Base-by-base conservation (phyloP, 169 alveolate genomes). In the Eimeria falciformis region DNA sequence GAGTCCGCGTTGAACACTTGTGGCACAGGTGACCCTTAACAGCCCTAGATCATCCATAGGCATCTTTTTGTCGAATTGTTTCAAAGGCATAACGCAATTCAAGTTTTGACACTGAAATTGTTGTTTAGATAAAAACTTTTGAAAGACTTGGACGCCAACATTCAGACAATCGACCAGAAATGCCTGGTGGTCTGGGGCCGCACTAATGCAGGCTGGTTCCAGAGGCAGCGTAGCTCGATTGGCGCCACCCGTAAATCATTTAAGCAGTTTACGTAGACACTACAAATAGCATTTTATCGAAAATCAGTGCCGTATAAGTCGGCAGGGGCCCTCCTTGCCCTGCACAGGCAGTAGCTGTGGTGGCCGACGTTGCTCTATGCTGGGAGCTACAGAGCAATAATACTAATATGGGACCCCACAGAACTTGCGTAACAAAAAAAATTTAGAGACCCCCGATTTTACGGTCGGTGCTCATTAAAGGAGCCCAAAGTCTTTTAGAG, bases 401-500 rank as follows among this genome's bases (percentile, higher is more conserved):
- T n/a, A n/a, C n/a, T n/a, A n/a, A n/a, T n/a, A n/a, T 81, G 89
- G 77, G 75, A 53, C 71, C 75, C 21, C 89, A 53, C 23, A 53
- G 75, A 56, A 81, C 89, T 81, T 75, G 47, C 56, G 77, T 81
- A 33, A 81, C 53, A 37, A 75, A 81, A 23, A 81, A 71, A 29
- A 27, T 81, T 25, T 75, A 81, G 89, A 75, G 89, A 43, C 75
- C 50, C 65, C 89, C 89, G 33, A 55, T 17, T 75, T 81, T 75
- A 29, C 89, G 89, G 12, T 50, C 75, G 0, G 75, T 81, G 37
- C 89, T 81, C 77, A 5, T 81, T 5, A 75, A 53, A 29, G 89
- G 77, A 37, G 89, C 89, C 89, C 89, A 81, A 66, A 81, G 77
- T 55, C 75, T 81, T 56, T 75, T 81, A n/a, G 89, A 81, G 37